Evolutionary conservation across 148 eudicot genomes (phyloP), one percentile per base, ranked within the genome.

Genomic region (Fallopia convolvulus): DNA sequence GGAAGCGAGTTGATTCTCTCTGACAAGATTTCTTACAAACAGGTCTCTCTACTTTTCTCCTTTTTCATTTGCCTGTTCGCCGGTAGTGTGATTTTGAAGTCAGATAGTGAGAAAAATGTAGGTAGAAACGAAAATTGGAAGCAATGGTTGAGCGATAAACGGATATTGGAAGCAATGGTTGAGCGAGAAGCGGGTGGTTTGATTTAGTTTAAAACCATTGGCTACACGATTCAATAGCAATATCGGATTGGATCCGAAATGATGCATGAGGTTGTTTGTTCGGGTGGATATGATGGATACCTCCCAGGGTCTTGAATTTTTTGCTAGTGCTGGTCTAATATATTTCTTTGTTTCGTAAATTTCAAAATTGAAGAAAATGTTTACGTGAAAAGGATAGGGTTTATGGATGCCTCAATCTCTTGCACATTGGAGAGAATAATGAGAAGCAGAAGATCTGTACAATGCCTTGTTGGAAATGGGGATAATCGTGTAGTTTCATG

Each of bases 1-100:
- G 36, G 75, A 26, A 21, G 33, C 32, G 75, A 73, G 18, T 20
- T 48, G 75, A 73, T 48, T 73, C 52, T 21, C 15, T 44, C 55
- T 48, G 75, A 44, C 53, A 73, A 44, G 15, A 44, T 17, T 46
- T 72, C 6, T 72, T 26, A n/a, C 74, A 72, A 72, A 21, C 75
- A 73, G 75, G 75, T 73, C 36, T 73, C 17, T 72, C 33, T 42
- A 6, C 40, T 68, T 68, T 68, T 2, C 20, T 40, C 44, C 36
- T n/a, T 3, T 5, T 73, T 44, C 75, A 20, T 5, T 32, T 44
- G 36, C 39, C 46, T 73, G 32, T 23, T 48, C 20, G 11, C 6
- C 6, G 14, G 52, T 42, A 44, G 36, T 44, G 53, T 73, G 18
- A 36, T 30, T 72, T n/a, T 46, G 55, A 23, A 13, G 53, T 8